Percentiles rank a stretch among this genome's conserved stretches.
Evolutionary conservation across 441 rosid genomes (phyloP).

Genomic region (Omphalea diandra): DNA sequence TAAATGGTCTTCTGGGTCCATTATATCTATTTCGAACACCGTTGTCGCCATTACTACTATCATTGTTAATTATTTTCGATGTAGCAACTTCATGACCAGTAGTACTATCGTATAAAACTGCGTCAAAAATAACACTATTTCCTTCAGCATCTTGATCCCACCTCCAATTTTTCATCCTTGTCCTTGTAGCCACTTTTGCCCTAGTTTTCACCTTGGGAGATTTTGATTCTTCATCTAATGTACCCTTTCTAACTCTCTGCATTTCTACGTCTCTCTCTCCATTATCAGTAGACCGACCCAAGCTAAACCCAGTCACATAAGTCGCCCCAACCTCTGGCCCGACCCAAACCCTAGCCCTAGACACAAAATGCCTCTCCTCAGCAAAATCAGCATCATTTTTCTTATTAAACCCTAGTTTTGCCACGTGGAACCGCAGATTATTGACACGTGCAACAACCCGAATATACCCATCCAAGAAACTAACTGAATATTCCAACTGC

Average conservation of each 20-base stretch:
- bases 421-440: constrained; percentile 69
- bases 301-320: constrained; percentile 50
- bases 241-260: constrained; percentile 39
- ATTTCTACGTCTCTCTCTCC: constrained; percentile 47
- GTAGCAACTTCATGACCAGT: constrained; percentile 49
- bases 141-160: constrained; percentile 86
- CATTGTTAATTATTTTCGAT: constrained; percentile 19
- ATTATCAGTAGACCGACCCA: constrained; percentile 56
- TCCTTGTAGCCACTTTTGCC: constrained; percentile 47
- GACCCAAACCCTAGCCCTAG: constrained; percentile 66
- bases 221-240: constrained; percentile 41
- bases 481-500: constrained; percentile 66
- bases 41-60: neutral
- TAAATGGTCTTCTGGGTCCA: constrained; percentile 48
- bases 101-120: constrained; percentile 47
- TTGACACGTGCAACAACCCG: constrained; percentile 65
- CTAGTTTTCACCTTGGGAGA: constrained; percentile 46
- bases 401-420: constrained; percentile 51
- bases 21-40: constrained; percentile 18
- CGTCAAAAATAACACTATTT: constrained; percentile 70
- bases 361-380: constrained; percentile 60
- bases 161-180: constrained; percentile 69
- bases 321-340: constrained; percentile 84
- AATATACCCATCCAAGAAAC: constrained; percentile 52
- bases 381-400: constrained; percentile 33